Evolutionary conservation across 1,284 basidiomycete genomes (phyloP), one percentile per base, ranked within the genome.

Genomic region (Leccinum fuscescens): DNA sequence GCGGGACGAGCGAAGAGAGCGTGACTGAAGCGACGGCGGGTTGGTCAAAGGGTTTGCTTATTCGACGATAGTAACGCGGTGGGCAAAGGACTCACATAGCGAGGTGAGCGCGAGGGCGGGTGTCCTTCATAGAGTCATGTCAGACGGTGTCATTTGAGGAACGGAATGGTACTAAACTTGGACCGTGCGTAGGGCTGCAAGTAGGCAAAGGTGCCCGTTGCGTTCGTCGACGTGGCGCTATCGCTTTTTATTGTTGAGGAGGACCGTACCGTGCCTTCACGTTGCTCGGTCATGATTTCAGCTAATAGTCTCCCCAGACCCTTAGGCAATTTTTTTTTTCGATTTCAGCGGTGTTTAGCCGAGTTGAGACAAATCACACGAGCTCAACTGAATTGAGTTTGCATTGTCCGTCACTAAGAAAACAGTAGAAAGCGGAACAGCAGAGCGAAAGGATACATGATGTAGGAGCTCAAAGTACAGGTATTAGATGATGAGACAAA

Each of bases 1-100:
- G 69, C n/a, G 78, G 79, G 14, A 76, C 63, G n/a, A 79, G 50
- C 0, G 72, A 70, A 0, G 79, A 78, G 0, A 69, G 67, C 2
- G 76, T 60, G 53, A 80, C 79, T 80, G 64, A n/a, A 9, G 3
- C 9, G 5, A 6, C 17, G 31, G 44, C 17, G 33, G 9, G 51
- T 37, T 14, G 15, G 27, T 55, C 27, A 46, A 22, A 27, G 51
- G 31, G 31, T 8, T 31, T 12, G 2, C 3, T 59, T 14, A 4
- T 39, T 35, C 33, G 33, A 35, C 0, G 33, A 6, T 5, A 8
- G 2, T 3, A 6, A 42, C 3, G 8, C 1, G 9, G n/a, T n/a
- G 42, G 9, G 46, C 5, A 55, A 52, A 20, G 8, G 46, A 66
- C 71, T 64, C 58, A 75, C 74, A 75, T 7, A 75, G 61, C 14